Evolutionary conservation across 2,329 filamentous ascomycete genomes (phyloP).

Genomic region (Cladophialophora immunda): DNA sequence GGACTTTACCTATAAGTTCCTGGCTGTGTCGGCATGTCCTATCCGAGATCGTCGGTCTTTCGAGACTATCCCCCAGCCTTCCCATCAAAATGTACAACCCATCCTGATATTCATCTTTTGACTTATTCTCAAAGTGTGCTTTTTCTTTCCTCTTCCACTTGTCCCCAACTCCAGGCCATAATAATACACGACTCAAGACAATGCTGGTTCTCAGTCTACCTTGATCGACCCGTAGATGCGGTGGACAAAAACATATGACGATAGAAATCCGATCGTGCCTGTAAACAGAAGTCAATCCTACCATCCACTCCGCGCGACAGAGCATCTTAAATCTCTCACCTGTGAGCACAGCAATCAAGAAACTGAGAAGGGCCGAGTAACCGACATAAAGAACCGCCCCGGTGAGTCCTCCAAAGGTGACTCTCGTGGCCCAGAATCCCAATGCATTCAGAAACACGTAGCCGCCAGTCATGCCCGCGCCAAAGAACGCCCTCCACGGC

Average conservation of each 20-base stretch:
- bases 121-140: background rate
- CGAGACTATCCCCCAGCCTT: background rate
- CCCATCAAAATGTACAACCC: background rate
- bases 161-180: slow-evolving; percentile 17
- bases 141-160: slow-evolving; percentile 3
- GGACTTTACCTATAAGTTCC: background rate
- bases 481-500: slow-evolving; percentile 96
- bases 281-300: slow-evolving; percentile 12
- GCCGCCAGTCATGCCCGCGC: slow-evolving; percentile 85
- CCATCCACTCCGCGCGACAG: slow-evolving; percentile 23
- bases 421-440: slow-evolving; percentile 87
- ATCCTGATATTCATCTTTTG: background rate
- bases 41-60: background rate
- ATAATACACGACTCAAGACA: slow-evolving; percentile 4
- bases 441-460: slow-evolving; percentile 94
- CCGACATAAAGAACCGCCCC: slow-evolving; percentile 92
- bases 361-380: slow-evolving; percentile 88
- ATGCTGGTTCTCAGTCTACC: slow-evolving; percentile 74
- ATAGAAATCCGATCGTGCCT: slow-evolving; percentile 96
- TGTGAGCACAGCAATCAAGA: slow-evolving; percentile 91
- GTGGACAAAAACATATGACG: slow-evolving; percentile 91
- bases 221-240: slow-evolving; percentile 99
- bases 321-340: slow-evolving; percentile 66
- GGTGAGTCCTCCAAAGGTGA: slow-evolving; percentile 83
- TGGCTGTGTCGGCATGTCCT: background rate